Conservation (phyloP, 805 yeast genomes). For the Saturnispora galanensis region DNA sequence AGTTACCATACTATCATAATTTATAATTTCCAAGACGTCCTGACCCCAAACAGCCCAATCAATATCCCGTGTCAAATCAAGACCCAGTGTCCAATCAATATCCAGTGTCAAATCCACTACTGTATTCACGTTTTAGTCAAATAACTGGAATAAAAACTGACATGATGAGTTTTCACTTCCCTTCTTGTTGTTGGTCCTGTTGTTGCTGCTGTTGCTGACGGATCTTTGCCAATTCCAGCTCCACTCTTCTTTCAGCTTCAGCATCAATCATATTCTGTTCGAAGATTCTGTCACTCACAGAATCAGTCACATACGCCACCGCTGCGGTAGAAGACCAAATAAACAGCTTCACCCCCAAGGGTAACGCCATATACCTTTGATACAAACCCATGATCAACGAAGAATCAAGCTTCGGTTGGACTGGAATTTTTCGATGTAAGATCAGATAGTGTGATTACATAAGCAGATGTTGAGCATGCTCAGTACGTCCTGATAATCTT, state of each 20-base stretch:
- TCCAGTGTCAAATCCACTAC: no score
- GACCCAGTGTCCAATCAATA: no score
- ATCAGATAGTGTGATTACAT: conserved; percentile 3
- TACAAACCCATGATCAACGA: conserved; percentile 3
- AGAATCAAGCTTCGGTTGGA: background rate
- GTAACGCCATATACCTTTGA: conserved; percentile 18
- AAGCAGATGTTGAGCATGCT: no score
- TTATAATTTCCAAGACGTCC: no score
- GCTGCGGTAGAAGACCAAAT: conserved; percentile 25
- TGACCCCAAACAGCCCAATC: no score
- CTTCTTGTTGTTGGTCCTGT: background rate
- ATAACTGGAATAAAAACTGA: background rate
- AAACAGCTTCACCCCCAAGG: conserved; percentile 24
- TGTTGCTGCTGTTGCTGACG: background rate
- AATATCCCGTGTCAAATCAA: no score
- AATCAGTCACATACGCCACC: conserved; percentile 25
- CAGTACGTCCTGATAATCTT: no score
- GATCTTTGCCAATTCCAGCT: conserved; percentile 17
- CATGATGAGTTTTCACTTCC: background rate
- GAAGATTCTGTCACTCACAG: conserved; percentile 20
- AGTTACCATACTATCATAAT: no score
- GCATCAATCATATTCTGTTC: conserved; percentile 24
- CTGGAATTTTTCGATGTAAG: background rate
- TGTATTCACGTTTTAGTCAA: no score
- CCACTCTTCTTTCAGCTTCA: conserved; percentile 26